Base-by-base conservation (phyloP, 192 early-diverging fungal species). In the Coemansia javaensis region DNA sequence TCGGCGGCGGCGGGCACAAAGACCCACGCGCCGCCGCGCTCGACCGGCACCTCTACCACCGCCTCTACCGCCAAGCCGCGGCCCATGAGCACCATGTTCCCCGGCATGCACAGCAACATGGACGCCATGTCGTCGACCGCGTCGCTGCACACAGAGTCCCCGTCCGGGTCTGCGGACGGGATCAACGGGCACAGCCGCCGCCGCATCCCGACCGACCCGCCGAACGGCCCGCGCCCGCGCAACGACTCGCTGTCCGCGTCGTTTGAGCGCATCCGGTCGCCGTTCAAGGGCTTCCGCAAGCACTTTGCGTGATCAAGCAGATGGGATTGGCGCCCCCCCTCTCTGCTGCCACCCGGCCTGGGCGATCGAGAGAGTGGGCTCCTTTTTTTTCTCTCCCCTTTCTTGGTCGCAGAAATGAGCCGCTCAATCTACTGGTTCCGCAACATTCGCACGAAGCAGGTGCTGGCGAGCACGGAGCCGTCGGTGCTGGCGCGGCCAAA, bases 221-320 rank as follows among this genome's bases (percentile, higher is more conserved):
- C 40, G 33, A 38, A 16, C 39, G 32, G 36, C 30, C 5, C 31
- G 12, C 51, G 68, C 8, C 61, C 68, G 3, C 68, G 68, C 53
- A 63, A 72, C 52, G 68, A 72, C 42, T 72, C 68, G 40, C 32
- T 64, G 3, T 54, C 68, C 4, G 45, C 68, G 17, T 72, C 68
- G n/a, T 60, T 72, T 24, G 68, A 72, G 35, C 68, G 68, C 53
- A 63, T 72, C 31, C 60, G 68, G 5, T 74, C 70, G 21, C 70
- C 70, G 2, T 74, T 74, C 44, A 74, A 74, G 55, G 62, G 70
- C 35, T 66, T 74, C 59, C 63, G 70, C 48, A 72, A 59, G 25
- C 68, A 72, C 41, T 72, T 72, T 54, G 30, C 59, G 10, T 70
- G 17, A 39, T n/a, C 7, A 4, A 17, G n/a, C n/a, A n/a, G n/a